Evolutionary conservation across 192 early-diverging fungal genomes (phyloP).

Genomic region (Rhizophagus prolifer): DNA sequence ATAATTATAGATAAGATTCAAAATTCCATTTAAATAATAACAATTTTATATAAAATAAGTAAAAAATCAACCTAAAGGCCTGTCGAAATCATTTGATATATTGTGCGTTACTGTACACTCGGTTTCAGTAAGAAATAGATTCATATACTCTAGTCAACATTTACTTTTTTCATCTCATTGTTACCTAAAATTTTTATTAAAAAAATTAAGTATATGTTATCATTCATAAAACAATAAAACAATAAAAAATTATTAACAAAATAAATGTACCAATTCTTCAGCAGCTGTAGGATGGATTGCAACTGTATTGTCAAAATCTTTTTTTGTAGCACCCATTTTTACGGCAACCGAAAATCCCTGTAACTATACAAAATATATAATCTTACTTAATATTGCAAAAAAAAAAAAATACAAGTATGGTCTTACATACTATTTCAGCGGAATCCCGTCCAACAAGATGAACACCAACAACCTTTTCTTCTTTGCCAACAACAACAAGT

Average conservation of each 20-base stretch:
- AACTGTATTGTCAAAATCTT: constrained; percentile 93
- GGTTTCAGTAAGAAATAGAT: too few relatives aligned
- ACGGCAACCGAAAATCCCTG: constrained; percentile 97
- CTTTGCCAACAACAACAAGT: constrained; percentile 79
- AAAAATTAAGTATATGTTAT: not conserved
- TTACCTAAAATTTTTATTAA: not conserved
- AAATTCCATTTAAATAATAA: too few relatives aligned
- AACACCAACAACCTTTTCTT: constrained; percentile 95
- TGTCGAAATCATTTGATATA: too few relatives aligned
- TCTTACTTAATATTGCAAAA: not conserved
- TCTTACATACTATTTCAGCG: constrained; percentile 64
- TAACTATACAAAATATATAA: constrained; percentile 36
- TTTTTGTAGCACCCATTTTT: constrained; percentile 99
- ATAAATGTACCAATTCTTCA: constrained; percentile 86
- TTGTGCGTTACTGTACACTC: too few relatives aligned
- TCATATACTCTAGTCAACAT: too few relatives aligned
- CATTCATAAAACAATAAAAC: not conserved
- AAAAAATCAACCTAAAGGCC: too few relatives aligned
- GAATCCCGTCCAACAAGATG: constrained; percentile 88
- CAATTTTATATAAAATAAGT: too few relatives aligned
- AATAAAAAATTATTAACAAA: not conserved
- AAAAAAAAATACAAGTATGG: not conserved
- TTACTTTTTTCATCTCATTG: constrained; percentile 16
- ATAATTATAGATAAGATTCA: too few relatives aligned
- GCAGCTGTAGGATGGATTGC: constrained; percentile 97